Percentiles rank a stretch among this genome's conserved stretches.
Conservation (phyloP, 106 monocot genomes). For the Narthecium ossifragum region DNA sequence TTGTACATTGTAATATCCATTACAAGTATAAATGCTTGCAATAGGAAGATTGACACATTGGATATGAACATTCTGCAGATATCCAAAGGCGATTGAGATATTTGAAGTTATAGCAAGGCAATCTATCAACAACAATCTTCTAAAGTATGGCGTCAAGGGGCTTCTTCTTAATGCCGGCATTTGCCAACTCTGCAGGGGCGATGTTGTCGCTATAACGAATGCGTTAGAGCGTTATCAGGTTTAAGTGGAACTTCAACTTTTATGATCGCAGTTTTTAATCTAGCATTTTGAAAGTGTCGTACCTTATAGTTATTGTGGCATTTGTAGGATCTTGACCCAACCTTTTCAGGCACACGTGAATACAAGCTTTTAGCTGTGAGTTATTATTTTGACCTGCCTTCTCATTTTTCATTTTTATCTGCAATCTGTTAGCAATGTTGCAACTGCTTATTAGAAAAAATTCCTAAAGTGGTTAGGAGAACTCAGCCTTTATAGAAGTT, state of each 20-base stretch:
- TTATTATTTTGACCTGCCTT: background rate
- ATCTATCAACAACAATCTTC: constrained; percentile 67
- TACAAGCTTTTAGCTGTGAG: constrained; percentile 61
- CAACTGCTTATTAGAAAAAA: too few relatives aligned
- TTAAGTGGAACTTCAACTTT: too few relatives aligned
- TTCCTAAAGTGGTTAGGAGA: too few relatives aligned
- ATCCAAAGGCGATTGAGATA: constrained; percentile 80
- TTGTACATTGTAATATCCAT: too few relatives aligned
- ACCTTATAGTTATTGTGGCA: background rate
- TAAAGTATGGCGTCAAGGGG: constrained; percentile 87
- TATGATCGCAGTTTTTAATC: too few relatives aligned
- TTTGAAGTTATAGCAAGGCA: constrained; percentile 73
- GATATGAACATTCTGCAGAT: constrained; percentile 41
- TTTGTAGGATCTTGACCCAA: constrained; percentile 61
- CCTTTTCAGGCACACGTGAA: constrained; percentile 76
- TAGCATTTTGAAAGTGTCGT: too few relatives aligned
- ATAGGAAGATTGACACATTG: too few relatives aligned
- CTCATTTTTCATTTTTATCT: background rate
- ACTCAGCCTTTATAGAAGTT: too few relatives aligned
- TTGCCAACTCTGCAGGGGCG: constrained; percentile 84
- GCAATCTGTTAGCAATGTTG: background rate
- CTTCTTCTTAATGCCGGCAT: constrained; percentile 89
- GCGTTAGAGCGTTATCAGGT: constrained; percentile 81
- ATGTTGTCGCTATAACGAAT: constrained; percentile 70
- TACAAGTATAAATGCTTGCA: too few relatives aligned